Percentiles rank a stretch among this genome's conserved stretches.
phyloP scores from a whole-genome alignment of 441 rosid genomes.

The Populus hybrid region DNA sequence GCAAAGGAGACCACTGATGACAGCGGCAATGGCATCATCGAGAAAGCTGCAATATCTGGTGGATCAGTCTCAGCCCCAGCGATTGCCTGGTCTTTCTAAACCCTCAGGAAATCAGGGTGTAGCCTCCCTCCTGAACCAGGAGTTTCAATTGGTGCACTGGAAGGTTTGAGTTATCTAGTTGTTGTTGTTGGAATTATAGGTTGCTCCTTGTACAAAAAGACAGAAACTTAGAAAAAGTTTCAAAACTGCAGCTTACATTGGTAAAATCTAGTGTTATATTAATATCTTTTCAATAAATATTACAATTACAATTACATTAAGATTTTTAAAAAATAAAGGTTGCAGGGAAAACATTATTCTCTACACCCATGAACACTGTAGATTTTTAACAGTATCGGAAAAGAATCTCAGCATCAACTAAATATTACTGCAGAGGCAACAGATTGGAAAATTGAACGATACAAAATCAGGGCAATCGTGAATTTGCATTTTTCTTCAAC shows the following conservation, averaged over 20 bases:
- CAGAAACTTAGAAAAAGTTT: too few species aligned
- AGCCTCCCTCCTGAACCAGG: conserved; percentile 89
- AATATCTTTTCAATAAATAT: too few species aligned
- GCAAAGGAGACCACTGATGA: conserved; percentile 52
- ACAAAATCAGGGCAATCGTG: not conserved
- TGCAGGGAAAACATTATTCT: too few species aligned
- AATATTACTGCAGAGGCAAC: too few species aligned
- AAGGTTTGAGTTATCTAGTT: conserved; percentile 76
- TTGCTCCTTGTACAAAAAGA: conserved; percentile 19
- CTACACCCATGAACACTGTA: too few species aligned
- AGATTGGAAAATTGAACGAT: too few species aligned
- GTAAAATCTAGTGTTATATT: too few species aligned
- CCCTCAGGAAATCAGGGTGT: conserved; percentile 76
- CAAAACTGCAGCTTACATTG: too few species aligned
- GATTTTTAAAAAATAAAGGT: too few species aligned
- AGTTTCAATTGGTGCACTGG: conserved; percentile 74
- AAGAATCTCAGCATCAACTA: too few species aligned
- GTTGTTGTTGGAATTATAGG: conserved; percentile 60
- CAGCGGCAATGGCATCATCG: conserved; percentile 27
- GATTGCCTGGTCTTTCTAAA: conserved; percentile 80
- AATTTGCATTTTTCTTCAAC: not conserved
- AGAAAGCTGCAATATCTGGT: conserved; percentile 56
- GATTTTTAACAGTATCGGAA: too few species aligned
- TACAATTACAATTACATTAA: too few species aligned
- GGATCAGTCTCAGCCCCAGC: conserved; percentile 71